Conservation (phyloP, 208 protist species). For the Endotrypanum monterogeii region DNA sequence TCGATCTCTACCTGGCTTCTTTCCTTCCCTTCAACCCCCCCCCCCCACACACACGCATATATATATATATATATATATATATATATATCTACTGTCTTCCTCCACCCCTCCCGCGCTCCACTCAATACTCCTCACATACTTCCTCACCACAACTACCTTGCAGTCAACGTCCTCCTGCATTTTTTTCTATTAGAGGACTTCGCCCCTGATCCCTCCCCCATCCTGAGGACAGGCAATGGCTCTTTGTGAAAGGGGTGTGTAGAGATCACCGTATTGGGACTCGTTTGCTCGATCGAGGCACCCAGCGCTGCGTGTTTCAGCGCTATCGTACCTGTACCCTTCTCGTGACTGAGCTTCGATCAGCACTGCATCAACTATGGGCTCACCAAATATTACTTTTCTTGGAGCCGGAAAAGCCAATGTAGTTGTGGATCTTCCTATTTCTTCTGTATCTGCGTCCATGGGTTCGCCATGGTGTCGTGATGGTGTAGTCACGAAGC, state of each 20-base stretch:
- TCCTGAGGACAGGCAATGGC: too few relatives aligned
- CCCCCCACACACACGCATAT: neutral
- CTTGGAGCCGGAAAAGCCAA: constrained; percentile 33
- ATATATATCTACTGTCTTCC: too few relatives aligned
- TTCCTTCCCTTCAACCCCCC: too few relatives aligned
- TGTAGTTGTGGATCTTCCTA: constrained; percentile 31
- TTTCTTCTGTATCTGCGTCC: neutral
- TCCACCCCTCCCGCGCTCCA: neutral
- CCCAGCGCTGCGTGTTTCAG: neutral
- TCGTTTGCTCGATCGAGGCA: too few relatives aligned
- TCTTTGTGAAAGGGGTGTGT: too few relatives aligned
- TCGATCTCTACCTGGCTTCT: too few relatives aligned
- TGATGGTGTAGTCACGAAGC: constrained; percentile 5
- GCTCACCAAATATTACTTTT: constrained; percentile 16
- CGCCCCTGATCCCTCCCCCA: neutral
- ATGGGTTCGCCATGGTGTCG: neutral
- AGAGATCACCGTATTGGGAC: too few relatives aligned
- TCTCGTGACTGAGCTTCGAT: neutral
- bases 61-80: too few relatives aligned
- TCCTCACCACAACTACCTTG: neutral
- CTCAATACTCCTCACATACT: too few relatives aligned
- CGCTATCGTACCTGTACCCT: neutral
- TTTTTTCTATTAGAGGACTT: neutral
- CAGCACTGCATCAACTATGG: neutral
- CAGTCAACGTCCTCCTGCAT: too few relatives aligned